Conservation (phyloP, 129 eudicot genomes). For the Artemisia tridentata region DNA sequence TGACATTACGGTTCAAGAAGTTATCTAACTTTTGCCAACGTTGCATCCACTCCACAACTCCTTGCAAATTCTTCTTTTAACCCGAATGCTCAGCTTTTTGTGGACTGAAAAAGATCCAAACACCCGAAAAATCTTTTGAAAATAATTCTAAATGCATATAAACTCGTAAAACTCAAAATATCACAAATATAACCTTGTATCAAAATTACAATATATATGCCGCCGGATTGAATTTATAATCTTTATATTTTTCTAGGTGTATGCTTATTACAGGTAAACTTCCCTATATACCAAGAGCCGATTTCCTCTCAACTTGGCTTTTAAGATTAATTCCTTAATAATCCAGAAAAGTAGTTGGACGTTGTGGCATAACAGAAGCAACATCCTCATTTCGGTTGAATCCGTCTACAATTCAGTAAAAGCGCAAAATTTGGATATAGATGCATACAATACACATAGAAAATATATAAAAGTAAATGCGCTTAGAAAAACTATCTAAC, state of each 20-base stretch:
- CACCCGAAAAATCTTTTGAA: too few relatives aligned
- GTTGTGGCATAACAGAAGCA: constrained; percentile 54
- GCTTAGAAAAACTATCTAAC: constrained; percentile 32
- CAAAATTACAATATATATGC: too few relatives aligned
- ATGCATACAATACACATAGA: not conserved
- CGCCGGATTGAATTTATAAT: not conserved
- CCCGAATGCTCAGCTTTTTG: too few relatives aligned
- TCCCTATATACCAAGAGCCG: constrained; percentile 99
- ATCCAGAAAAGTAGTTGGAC: constrained; percentile 59
- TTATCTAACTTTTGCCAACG: too few relatives aligned
- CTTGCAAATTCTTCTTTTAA: too few relatives aligned
- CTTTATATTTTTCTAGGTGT: not conserved
- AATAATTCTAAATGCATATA: too few relatives aligned
- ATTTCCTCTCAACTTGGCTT: constrained; percentile 77
- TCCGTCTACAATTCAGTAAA: constrained; percentile 39
- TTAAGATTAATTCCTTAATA: constrained; percentile 64
- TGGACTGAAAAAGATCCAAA: too few relatives aligned
- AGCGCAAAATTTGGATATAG: not conserved
- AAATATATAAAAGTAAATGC: not conserved
- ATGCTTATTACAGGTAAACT: not conserved
- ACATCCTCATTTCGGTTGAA: constrained; percentile 51
- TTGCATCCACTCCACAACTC: too few relatives aligned
- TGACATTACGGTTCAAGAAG: too few relatives aligned
- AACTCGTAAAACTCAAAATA: too few relatives aligned
- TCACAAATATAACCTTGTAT: too few relatives aligned